Base-by-base conservation (phyloP, 257 asterid species). In the Solanum gracilifrons region DNA sequence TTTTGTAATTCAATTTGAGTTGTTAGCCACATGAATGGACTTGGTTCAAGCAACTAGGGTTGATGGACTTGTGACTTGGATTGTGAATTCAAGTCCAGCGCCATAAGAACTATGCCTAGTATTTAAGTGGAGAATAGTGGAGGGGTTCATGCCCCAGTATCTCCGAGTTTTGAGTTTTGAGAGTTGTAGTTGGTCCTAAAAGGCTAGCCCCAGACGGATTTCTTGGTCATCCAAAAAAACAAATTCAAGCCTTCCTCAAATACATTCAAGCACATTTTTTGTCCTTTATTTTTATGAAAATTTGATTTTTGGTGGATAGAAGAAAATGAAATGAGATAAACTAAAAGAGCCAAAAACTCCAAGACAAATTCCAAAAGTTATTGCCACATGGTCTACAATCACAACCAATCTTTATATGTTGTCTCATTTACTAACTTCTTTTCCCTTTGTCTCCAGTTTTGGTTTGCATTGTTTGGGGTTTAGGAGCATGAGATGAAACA, bases 321-420 rank as follows among this genome's bases (percentile, higher is more conserved):
- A 29, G 75, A 27, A 35, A 46, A 32, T 48, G 79, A 88, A 87
- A 83, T 87, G 68, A 37, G 58, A n/a, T 29, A 5, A 48, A 64
- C 60, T 77, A 85, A 69, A 88, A 88, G 87, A 85, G 89, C 93
- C 92, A 91, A 92, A 85, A 41, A 25, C 79, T 87, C 88, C 85
- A 82, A 87, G 88, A 91, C 93, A 89, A 89, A 43, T 85, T 55
- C 69, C 58, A 60, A 69, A 83, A 77, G 86, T 32, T 73, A 89
- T 36, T 39, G 85, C 32, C 58, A 29, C 87, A 71, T 88, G 92
- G 89, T 91, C 89, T 86, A 89, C 85, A 83, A 89, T 85, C 37
- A 58, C 87, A 87, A 66, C 83, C 68, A 86, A 87, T 74, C 69
- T 60, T 20, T 39, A 43, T 88, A 21, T 74, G 27, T 37, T 87